phyloP scores from a whole-genome alignment of 2,329 filamentous ascomycete genomes.

The Botrytis porri region DNA sequence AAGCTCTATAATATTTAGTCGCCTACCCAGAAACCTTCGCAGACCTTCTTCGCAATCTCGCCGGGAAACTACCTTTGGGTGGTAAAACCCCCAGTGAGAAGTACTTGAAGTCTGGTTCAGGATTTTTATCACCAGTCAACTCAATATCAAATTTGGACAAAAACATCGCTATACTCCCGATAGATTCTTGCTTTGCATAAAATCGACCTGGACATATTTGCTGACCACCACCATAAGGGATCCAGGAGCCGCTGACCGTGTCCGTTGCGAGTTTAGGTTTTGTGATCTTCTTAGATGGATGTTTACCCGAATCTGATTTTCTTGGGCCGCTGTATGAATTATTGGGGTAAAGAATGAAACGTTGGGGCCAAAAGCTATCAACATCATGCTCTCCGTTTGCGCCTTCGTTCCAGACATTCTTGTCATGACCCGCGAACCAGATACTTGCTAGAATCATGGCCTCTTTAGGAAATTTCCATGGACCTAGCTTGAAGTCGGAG shows the following conservation, averaged over 20 bases:
- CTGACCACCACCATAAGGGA: slow-evolving; percentile 40
- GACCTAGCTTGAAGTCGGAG: slow-evolving; percentile 33
- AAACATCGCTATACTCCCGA: slow-evolving; percentile 37
- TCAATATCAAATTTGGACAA: slow-evolving; percentile 39
- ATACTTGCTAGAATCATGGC: slow-evolving; percentile 32
- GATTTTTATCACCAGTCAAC: slow-evolving; percentile 19
- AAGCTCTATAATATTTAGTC: background rate
- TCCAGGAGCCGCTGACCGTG: slow-evolving; percentile 37
- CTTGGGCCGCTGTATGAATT: slow-evolving; percentile 34
- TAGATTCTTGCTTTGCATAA: slow-evolving; percentile 40
- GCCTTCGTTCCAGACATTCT: slow-evolving; percentile 36
- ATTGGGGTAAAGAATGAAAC: slow-evolving; percentile 39
- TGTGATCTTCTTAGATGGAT: background rate
- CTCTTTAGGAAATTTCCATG: slow-evolving; percentile 35
- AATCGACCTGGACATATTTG: slow-evolving; percentile 40
- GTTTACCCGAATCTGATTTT: slow-evolving; percentile 6
- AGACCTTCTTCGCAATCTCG: slow-evolving; percentile 24
- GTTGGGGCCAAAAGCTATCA: slow-evolving; percentile 39
- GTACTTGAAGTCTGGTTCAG: slow-evolving; percentile 24
- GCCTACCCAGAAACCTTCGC: background rate
- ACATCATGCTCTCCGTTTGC: slow-evolving; percentile 33
- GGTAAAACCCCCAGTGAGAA: slow-evolving; percentile 30
- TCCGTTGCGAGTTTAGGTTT: slow-evolving; percentile 33
- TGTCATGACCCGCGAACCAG: slow-evolving; percentile 29
- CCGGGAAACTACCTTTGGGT: slow-evolving; percentile 24